A percentile compares a stretch with the other conserved stretches of the same genome.
These are phyloP conservation scores for Coemansia sp. DNA, from an alignment of 192 early-diverging fungal species.

Conservation along the genomic window DNA sequence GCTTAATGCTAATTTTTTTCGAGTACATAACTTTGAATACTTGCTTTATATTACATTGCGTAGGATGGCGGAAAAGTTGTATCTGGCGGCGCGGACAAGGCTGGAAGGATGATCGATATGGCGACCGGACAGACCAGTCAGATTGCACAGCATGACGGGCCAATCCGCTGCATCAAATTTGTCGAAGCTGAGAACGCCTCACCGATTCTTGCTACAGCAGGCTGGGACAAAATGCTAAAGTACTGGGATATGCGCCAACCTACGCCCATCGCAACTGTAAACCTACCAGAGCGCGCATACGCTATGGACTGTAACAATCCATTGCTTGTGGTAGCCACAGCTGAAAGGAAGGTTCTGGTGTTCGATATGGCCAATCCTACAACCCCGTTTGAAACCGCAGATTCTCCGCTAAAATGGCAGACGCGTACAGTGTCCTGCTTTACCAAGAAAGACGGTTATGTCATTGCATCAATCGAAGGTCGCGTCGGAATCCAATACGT, in stretches of 20 bases:
- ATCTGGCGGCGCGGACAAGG: conserved; percentile 90
- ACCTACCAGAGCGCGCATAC: conserved; percentile 86
- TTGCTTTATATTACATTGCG: neutral
- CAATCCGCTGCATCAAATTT: conserved; percentile 78
- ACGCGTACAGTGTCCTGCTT: conserved; percentile 84
- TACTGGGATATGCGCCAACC: conserved; percentile 92
- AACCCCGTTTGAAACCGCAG: conserved; percentile 65
- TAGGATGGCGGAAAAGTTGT: conserved; percentile 89
- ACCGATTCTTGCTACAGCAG: conserved; percentile 79
- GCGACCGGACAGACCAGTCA: conserved; percentile 76
- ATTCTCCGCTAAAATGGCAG: conserved; percentile 56
- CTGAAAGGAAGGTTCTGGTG: conserved; percentile 79
- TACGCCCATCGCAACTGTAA: conserved; percentile 69
- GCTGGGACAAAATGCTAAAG: conserved; percentile 96
- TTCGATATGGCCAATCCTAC: conserved; percentile 81
- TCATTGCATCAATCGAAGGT: conserved; percentile 92
- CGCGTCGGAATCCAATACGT: conserved; percentile 90
- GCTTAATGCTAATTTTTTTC: neutral
- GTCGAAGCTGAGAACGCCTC: conserved; percentile 63
- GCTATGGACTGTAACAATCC: conserved; percentile 80
- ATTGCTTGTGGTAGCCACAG: conserved; percentile 88
- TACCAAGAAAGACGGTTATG: conserved; percentile 74
- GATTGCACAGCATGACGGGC: conserved; percentile 87
- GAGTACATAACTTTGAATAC: neutral
- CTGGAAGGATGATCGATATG: conserved; percentile 81